These are phyloP conservation scores for Gryganskiella cystojenkinii DNA, from an alignment of 192 early-diverging fungal species.

Conservation along the genomic window DNA sequence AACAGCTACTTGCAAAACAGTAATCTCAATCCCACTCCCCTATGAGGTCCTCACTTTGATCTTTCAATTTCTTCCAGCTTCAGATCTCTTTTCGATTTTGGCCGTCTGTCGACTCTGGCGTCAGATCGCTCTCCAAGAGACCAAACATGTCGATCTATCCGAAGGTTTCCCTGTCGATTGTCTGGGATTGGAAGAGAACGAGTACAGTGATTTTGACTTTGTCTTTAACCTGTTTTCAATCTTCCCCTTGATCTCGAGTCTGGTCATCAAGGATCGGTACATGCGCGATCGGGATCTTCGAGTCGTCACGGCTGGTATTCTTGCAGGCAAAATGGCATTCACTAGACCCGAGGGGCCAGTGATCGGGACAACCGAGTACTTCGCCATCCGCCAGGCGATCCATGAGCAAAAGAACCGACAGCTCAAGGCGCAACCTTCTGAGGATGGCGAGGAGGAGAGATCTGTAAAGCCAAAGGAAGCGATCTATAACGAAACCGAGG, in stretches of 20 bases:
- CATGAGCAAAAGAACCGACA: conserved; percentile 2
- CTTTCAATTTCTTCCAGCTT: conserved; percentile 39
- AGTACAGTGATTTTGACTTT: conserved; percentile 51
- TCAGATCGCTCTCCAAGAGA: conserved; percentile 35
- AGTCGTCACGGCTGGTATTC: conserved; percentile 50
- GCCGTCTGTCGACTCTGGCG: conserved; percentile 44
- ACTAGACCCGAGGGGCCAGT: conserved; percentile 12
- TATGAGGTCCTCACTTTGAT: conserved; percentile 38
- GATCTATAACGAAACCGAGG: no score
- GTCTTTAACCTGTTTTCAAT: conserved; percentile 45
- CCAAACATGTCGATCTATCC: conserved; percentile 42
- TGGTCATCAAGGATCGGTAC: conserved; percentile 48
- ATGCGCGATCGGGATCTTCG: conserved; percentile 38
- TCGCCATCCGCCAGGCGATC: conserved; percentile 11
- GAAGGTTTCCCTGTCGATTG: conserved; percentile 44
- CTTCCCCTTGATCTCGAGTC: conserved; percentile 40
- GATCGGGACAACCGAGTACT: conserved; percentile 7
- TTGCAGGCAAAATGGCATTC: conserved; percentile 49
- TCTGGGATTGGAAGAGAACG: conserved; percentile 37
- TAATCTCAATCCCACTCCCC: conserved; percentile 22
- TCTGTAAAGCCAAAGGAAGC: no score
- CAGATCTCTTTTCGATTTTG: conserved; percentile 38
- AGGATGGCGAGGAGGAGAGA: no score
- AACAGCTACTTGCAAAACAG: background rate
- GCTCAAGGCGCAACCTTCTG: background rate